Conservation (phyloP, 306 rosid genomes). For the Aeschynomene evenia region DNA sequence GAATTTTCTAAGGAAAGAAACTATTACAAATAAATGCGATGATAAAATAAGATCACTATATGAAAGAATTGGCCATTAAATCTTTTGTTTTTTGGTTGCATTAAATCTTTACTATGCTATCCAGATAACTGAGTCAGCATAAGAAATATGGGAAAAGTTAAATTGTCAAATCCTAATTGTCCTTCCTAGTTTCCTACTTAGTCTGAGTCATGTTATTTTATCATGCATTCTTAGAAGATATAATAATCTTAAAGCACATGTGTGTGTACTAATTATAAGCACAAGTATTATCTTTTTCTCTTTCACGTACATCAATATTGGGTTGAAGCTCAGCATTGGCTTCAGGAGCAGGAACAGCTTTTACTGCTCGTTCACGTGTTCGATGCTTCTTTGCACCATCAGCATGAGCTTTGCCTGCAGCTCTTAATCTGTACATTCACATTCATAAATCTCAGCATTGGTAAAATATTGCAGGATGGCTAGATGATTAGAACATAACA, state of each 20-base stretch:
- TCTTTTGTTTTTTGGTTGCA: too few species aligned
- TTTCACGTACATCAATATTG: slow-evolving; percentile 72
- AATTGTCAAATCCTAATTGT: slow-evolving; percentile 8
- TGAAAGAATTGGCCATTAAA: not conserved
- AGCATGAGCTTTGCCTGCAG: slow-evolving; percentile 64
- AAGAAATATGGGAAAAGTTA: not conserved
- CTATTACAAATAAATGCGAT: not conserved
- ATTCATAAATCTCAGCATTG: not conserved
- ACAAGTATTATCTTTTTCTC: not conserved
- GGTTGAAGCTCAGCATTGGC: slow-evolving; percentile 93
- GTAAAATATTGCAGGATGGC: slow-evolving; percentile 14
- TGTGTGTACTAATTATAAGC: not conserved
- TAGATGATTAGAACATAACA: slow-evolving; percentile 14
- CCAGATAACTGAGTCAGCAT: not conserved
- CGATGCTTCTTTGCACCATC: slow-evolving; percentile 73
- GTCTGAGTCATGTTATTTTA: not conserved
- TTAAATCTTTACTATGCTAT: not conserved
- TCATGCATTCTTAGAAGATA: slow-evolving; percentile 4
- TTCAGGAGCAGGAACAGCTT: slow-evolving; percentile 71
- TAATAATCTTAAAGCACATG: slow-evolving; percentile 5
- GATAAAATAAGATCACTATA: not conserved
- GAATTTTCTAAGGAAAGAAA: not conserved
- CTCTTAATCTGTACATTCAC: slow-evolving; percentile 63
- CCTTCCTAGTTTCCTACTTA: not conserved
- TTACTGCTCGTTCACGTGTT: slow-evolving; percentile 67